These are phyloP conservation scores for Pythium monospermum DNA, from an alignment of 352 stramenopile species.

Conservation along the genomic window DNA sequence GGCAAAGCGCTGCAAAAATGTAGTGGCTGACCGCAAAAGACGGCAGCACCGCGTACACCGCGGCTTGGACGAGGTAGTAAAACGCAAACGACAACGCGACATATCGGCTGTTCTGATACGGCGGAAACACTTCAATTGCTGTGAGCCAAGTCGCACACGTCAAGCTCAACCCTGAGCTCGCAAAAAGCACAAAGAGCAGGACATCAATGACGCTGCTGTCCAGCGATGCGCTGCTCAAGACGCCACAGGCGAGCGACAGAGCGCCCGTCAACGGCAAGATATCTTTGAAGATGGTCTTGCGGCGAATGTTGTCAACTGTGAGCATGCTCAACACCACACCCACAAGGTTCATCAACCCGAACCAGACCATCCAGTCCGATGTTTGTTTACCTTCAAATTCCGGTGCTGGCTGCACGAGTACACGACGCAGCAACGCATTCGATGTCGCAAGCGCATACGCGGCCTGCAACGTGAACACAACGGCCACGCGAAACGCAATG, in stretches of 20 bases:
- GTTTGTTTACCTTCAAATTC: slow-evolving; percentile 45
- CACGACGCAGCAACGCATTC: slow-evolving; percentile 55
- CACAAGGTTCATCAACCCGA: slow-evolving; percentile 68
- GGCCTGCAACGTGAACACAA: slow-evolving; percentile 58
- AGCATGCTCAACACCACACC: slow-evolving; percentile 64
- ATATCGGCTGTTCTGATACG: slow-evolving; percentile 66
- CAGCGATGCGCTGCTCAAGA: slow-evolving; percentile 41
- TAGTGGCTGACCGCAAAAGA: slow-evolving; percentile 77
- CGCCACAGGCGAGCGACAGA: slow-evolving; percentile 56
- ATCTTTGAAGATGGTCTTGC: slow-evolving; percentile 88
- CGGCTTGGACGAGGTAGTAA: slow-evolving; percentile 71
- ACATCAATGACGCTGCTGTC: slow-evolving; percentile 46
- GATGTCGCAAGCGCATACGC: slow-evolving; percentile 71
- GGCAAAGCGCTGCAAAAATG: slow-evolving; percentile 60
- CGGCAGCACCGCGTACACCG: slow-evolving; percentile 52
- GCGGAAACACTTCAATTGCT: slow-evolving; percentile 80
- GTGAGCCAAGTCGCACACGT: slow-evolving; percentile 80
- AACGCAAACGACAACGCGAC: slow-evolving; percentile 67
- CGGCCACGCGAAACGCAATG: slow-evolving; percentile 57
- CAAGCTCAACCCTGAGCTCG: slow-evolving; percentile 58
- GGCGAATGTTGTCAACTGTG: slow-evolving; percentile 78
- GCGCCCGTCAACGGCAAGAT: slow-evolving; percentile 64
- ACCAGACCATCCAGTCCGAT: slow-evolving; percentile 77
- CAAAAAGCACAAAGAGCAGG: slow-evolving; percentile 61
- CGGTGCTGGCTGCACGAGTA: slow-evolving; percentile 47